Conservation (phyloP, 2,329 filamentous ascomycete species). For the Nemania sp. region DNA sequence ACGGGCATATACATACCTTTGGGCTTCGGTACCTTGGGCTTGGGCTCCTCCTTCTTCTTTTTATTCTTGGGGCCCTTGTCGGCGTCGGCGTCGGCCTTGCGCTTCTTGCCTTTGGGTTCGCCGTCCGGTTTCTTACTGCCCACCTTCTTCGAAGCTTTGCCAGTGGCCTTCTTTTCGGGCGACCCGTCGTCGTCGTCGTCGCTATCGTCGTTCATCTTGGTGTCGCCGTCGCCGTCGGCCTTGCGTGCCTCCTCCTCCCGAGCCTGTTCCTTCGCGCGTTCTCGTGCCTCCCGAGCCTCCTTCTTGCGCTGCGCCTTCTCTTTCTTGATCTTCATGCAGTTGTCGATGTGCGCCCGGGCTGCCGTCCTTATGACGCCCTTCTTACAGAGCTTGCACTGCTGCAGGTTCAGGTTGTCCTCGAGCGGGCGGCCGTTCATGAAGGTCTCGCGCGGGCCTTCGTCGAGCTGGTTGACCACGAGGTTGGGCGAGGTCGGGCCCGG, state of each 20-base stretch:
- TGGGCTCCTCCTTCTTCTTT: slow-evolving; percentile 94
- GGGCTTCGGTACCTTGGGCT: slow-evolving; percentile 79
- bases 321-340: slow-evolving; percentile 83
- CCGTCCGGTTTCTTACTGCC: slow-evolving; percentile 67
- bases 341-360: slow-evolving; percentile 78
- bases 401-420: slow-evolving; percentile 76
- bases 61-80: slow-evolving; percentile 85
- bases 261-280: slow-evolving; percentile 66
- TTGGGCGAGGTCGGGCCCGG: slow-evolving; percentile 53
- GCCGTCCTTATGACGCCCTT: slow-evolving; percentile 78
- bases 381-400: slow-evolving; percentile 93
- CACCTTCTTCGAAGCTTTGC: slow-evolving; percentile 62
- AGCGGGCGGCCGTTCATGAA: slow-evolving; percentile 83
- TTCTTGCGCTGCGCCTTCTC: slow-evolving; percentile 79
- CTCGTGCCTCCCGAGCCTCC: slow-evolving; percentile 71
- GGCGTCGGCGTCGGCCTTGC: slow-evolving; percentile 75
- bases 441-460: slow-evolving; percentile 75
- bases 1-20: slow-evolving; percentile 60
- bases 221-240: slow-evolving; percentile 50
- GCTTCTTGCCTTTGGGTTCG: slow-evolving; percentile 74
- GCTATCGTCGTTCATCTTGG: slow-evolving; percentile 49
- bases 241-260: slow-evolving; percentile 60
- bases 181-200: slow-evolving; percentile 55
- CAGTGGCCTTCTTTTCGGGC: slow-evolving; percentile 46
- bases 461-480: slow-evolving; percentile 68